phyloP scores from a whole-genome alignment of 2,329 filamentous ascomycete genomes.

The Cadophora malorum region DNA sequence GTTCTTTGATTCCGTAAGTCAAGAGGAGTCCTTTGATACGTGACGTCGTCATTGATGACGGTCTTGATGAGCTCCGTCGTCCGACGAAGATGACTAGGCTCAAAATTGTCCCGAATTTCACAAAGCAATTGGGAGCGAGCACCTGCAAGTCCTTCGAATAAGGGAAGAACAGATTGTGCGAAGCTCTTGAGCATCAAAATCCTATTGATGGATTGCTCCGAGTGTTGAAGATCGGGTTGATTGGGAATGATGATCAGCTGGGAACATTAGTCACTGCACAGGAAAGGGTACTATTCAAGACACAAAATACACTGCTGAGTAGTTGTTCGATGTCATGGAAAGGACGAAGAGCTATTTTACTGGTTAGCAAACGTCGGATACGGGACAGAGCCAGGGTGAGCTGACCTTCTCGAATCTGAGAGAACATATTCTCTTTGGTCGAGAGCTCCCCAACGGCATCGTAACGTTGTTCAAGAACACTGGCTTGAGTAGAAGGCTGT shows the following conservation, averaged over 20 bases:
- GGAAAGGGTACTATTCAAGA: neutral
- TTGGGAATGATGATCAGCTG: slow-evolving; percentile 79
- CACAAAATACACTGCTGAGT: slow-evolving; percentile 69
- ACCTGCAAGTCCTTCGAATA: slow-evolving; percentile 72
- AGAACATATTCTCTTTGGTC: slow-evolving; percentile 84
- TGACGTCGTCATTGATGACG: slow-evolving; percentile 81
- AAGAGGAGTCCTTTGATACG: slow-evolving; percentile 77
- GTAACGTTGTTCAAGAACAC: slow-evolving; percentile 74
- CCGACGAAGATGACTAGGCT: slow-evolving; percentile 63
- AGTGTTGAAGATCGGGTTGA: slow-evolving; percentile 68
- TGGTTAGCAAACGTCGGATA: neutral
- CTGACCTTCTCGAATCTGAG: slow-evolving; percentile 71
- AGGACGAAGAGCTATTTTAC: slow-evolving; percentile 66
- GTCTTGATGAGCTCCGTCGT: slow-evolving; percentile 70
- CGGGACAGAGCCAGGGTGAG: neutral
- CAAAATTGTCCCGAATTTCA: slow-evolving; percentile 74
- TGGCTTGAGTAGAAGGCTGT: slow-evolving; percentile 78
- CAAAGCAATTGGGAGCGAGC: slow-evolving; percentile 68
- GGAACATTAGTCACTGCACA: neutral
- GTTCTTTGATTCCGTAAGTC: slow-evolving; percentile 89
- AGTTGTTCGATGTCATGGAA: slow-evolving; percentile 83
- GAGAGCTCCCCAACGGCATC: slow-evolving; percentile 85
- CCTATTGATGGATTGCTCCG: slow-evolving; percentile 84
- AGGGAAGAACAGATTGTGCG: slow-evolving; percentile 67
- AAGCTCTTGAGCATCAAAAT: slow-evolving; percentile 88